Conservation (phyloP, 805 yeast genomes). For the Nakazawaea pomicola region DNA sequence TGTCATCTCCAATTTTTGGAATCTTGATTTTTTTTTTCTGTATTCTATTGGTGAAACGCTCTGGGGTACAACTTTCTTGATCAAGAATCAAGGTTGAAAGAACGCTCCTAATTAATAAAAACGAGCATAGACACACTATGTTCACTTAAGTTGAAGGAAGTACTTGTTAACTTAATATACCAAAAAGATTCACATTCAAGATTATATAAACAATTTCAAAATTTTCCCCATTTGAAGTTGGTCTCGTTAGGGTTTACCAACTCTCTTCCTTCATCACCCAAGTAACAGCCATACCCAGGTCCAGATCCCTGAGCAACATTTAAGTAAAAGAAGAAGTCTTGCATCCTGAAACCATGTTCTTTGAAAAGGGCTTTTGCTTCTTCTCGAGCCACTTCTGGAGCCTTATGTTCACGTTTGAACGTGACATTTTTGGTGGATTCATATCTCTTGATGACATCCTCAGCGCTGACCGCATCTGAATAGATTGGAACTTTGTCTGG, state of each 20-base stretch:
- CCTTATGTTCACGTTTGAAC: conserved; percentile 26
- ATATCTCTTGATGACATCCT: conserved; percentile 33
- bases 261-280: conserved; percentile 31
- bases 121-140: background rate
- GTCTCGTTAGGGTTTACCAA: conserved; percentile 40
- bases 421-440: conserved; percentile 33
- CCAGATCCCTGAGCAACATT: conserved; percentile 32
- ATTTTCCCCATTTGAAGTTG: conserved; percentile 39
- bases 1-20: background rate
- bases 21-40: background rate
- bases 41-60: too few species aligned
- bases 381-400: conserved; percentile 27
- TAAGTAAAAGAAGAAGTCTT: conserved; percentile 34
- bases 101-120: too few species aligned
- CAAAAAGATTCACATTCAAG: background rate
- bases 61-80: too few species aligned
- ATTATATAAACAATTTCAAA: background rate
- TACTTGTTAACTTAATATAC: too few species aligned
- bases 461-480: conserved; percentile 35
- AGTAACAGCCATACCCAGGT: conserved; percentile 33
- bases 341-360: conserved; percentile 24
- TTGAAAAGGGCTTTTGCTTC: conserved; percentile 26
- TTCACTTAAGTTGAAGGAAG: too few species aligned
- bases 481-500: conserved; percentile 41
- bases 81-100: too few species aligned